phyloP scores from a whole-genome alignment of 352 stramenopile species.

The Pythium monospermum region DNA sequence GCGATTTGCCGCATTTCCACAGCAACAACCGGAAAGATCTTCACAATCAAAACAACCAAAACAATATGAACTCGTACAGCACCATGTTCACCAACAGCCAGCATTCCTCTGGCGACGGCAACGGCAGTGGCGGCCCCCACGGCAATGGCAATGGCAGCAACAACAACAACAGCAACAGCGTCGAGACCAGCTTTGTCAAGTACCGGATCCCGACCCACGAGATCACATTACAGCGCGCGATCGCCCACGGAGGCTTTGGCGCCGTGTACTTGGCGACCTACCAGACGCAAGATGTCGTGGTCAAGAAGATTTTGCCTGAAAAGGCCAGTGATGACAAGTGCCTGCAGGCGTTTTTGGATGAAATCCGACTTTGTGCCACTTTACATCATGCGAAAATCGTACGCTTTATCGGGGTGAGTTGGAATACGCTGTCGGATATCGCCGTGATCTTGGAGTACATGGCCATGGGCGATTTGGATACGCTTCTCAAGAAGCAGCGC shows the following conservation, averaged over 20 bases:
- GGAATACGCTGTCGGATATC: conserved; percentile 84
- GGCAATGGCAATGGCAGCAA: conserved; percentile 34
- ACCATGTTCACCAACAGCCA: conserved; percentile 32
- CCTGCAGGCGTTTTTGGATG: conserved; percentile 67
- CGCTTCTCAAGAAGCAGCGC: conserved; percentile 57
- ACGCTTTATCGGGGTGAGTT: conserved; percentile 76
- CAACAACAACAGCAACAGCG: conserved; percentile 28
- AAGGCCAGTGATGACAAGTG: conserved; percentile 71
- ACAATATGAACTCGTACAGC: conserved; percentile 38
- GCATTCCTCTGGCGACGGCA: conserved; percentile 41
- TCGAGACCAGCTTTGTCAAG: conserved; percentile 61
- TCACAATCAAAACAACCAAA: conserved; percentile 19
- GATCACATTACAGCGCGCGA: conserved; percentile 49
- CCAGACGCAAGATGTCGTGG: conserved; percentile 50
- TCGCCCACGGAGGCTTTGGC: conserved; percentile 74
- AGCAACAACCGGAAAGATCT: conserved; percentile 14
- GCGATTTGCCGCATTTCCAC: conserved; percentile 24
- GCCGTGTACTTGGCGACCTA: conserved; percentile 67
- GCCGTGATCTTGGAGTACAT: conserved; percentile 80
- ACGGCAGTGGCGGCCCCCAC: too few relatives aligned
- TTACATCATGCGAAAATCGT: conserved; percentile 78
- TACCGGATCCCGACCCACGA: conserved; percentile 70
- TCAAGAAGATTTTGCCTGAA: conserved; percentile 84
- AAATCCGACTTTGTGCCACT: conserved; percentile 82
- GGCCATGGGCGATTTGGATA: conserved; percentile 67